phyloP scores from a whole-genome alignment of 306 rosid genomes.

The Cicer yamashitae region DNA sequence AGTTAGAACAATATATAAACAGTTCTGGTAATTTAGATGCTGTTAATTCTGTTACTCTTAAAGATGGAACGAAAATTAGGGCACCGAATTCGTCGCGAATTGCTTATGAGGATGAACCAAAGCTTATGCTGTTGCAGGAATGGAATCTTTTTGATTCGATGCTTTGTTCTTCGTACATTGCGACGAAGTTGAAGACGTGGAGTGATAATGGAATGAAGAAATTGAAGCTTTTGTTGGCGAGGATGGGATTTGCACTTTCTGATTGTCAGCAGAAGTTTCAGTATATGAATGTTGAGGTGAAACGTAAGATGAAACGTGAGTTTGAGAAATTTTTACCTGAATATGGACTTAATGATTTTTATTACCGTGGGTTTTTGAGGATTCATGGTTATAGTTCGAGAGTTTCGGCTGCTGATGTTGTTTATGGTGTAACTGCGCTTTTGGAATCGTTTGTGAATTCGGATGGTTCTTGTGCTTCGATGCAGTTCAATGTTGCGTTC shows the following conservation, averaged over 20 bases:
- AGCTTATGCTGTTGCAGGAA: conserved; percentile 86
- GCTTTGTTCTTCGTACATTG: conserved; percentile 85
- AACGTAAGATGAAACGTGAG: conserved; percentile 77
- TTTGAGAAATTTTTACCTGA: conserved; percentile 82
- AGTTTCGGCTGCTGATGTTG: conserved; percentile 97
- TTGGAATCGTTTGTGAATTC: conserved; percentile 83
- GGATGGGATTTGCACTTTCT: conserved; percentile 90
- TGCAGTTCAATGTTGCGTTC: conserved; percentile 82
- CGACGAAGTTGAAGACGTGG: conserved; percentile 95
- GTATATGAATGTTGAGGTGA: conserved; percentile 91
- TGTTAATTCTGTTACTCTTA: conserved; percentile 73
- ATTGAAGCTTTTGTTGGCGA: conserved; percentile 81
- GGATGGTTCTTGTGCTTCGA: conserved; percentile 82
- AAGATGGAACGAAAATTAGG: conserved; percentile 86
- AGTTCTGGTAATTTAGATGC: conserved; percentile 86
- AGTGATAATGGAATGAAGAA: conserved; percentile 93
- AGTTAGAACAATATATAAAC: conserved; percentile 86
- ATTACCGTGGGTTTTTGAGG: conserved; percentile 82
- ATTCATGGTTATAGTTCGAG: conserved; percentile 79
- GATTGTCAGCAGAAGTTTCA: conserved; percentile 98
- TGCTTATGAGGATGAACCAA: conserved; percentile 93
- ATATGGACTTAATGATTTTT: conserved; percentile 88
- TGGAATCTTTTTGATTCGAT: conserved; percentile 95
- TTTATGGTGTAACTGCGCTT: conserved; percentile 93
- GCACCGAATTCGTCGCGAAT: conserved; percentile 69